Evolutionary conservation across 1,139 yeast genomes (phyloP).

Genomic region (Geotrichum aggregatum): DNA sequence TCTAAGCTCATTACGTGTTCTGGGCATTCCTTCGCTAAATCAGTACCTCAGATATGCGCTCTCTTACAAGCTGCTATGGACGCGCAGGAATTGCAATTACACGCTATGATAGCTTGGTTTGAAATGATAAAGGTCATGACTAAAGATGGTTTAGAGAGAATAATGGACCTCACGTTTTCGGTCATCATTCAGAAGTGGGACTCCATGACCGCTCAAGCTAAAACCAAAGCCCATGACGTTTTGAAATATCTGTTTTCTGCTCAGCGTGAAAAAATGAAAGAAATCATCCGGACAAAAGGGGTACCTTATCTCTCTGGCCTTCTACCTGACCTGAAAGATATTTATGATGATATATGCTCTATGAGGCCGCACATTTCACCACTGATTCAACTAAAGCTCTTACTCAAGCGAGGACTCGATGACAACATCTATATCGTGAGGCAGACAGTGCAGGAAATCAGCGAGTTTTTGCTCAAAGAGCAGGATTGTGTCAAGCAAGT

Average conservation of each 20-base stretch:
- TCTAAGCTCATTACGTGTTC: constrained; percentile 62
- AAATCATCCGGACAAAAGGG: constrained; percentile 24
- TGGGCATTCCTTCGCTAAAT: constrained; percentile 60
- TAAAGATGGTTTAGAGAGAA: constrained; percentile 50
- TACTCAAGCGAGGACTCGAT: constrained; percentile 51
- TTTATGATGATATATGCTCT: constrained; percentile 20
- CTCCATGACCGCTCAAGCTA: constrained; percentile 32
- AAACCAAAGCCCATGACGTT: constrained; percentile 25
- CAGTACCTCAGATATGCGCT: constrained; percentile 83
- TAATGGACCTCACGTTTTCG: constrained; percentile 55
- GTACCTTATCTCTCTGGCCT: constrained; percentile 30
- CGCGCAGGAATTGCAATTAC: constrained; percentile 54
- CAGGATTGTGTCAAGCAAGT: constrained; percentile 47
- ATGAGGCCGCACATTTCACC: constrained; percentile 6
- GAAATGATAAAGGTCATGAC: constrained; percentile 44
- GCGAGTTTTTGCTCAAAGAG: constrained; percentile 47
- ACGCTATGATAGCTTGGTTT: constrained; percentile 67
- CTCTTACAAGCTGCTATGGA: constrained; percentile 80
- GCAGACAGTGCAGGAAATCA: constrained; percentile 70
- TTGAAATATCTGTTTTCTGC: constrained; percentile 25
- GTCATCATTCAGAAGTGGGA: constrained; percentile 63
- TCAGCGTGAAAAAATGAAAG: constrained; percentile 18
- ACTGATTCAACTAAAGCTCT: constrained; percentile 9
- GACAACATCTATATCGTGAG: constrained; percentile 73
- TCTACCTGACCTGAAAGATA: constrained; percentile 26